phyloP scores from a whole-genome alignment of 768 basidiomycete species.

The Dioszegia hungarica region DNA sequence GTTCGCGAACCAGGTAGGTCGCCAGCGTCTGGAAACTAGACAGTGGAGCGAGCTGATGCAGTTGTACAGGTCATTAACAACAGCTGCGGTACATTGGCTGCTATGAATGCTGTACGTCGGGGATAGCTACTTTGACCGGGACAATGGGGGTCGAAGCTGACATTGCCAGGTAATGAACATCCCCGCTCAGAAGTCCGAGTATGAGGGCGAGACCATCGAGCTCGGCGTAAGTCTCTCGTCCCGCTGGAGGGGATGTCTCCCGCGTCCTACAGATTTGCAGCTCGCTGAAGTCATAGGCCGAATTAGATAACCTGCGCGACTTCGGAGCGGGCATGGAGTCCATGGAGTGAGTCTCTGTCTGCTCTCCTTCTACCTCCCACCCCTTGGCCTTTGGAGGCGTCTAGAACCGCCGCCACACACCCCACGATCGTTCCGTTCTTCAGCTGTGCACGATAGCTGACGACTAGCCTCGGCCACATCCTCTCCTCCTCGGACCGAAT shows the following conservation, averaged over 20 bases:
- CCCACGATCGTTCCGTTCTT: too few species aligned
- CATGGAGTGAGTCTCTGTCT: conserved; percentile 47
- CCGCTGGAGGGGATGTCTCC: not conserved
- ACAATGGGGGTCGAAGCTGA: not conserved
- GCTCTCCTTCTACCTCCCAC: too few species aligned
- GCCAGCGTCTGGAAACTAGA: not conserved
- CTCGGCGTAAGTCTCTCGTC: conserved; percentile 36
- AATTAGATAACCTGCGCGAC: conserved; percentile 65
- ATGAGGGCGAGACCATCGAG: conserved; percentile 30
- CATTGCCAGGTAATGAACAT: conserved; percentile 45
- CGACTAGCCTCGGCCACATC: conserved; percentile 43
- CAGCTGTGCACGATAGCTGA: too few species aligned
- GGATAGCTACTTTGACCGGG: not conserved
- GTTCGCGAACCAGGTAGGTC: conserved; percentile 69
- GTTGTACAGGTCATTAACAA: conserved; percentile 74
- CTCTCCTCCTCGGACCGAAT: conserved; percentile 49
- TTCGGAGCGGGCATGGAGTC: conserved; percentile 86
- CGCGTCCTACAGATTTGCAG: not conserved
- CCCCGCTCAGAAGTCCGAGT: conserved; percentile 15
- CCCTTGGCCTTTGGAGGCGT: too few species aligned
- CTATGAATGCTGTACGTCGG: conserved; percentile 68
- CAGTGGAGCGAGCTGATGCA: not conserved
- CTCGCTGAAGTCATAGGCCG: conserved; percentile 49
- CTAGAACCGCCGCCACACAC: not conserved
- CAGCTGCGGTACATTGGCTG: conserved; percentile 92